Percentiles rank a stretch among this genome's conserved stretches.
Evolutionary conservation across 208 protist genomes (phyloP).

Genomic region (Trypanosoma caninum): DNA sequence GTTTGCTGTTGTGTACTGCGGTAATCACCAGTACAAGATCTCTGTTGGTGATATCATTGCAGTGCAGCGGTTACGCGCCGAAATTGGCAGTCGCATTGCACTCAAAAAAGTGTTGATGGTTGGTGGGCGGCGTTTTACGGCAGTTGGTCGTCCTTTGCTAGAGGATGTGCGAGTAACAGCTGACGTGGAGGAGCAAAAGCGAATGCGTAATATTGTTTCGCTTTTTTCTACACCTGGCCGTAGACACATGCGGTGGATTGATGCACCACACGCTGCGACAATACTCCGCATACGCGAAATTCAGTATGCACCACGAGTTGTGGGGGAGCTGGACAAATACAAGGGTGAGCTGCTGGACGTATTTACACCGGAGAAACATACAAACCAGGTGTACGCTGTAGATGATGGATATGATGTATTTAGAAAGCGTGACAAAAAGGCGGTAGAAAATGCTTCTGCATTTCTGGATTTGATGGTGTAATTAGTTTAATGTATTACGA

Average conservation of each 20-base stretch:
- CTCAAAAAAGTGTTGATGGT: constrained; percentile 91
- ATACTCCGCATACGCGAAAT: constrained; percentile 78
- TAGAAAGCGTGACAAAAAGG: constrained; percentile 52
- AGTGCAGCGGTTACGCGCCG: constrained; percentile 69
- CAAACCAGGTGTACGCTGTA: constrained; percentile 56
- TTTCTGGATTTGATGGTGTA: constrained; percentile 60
- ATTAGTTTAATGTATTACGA: no score
- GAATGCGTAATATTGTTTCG: constrained; percentile 84
- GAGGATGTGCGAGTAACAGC: constrained; percentile 57
- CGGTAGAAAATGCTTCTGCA: constrained; percentile 53
- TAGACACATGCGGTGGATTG: constrained; percentile 64
- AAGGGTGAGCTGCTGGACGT: constrained; percentile 38
- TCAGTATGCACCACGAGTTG: constrained; percentile 59
- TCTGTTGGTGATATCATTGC: constrained; percentile 77
- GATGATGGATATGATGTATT: constrained; percentile 70
- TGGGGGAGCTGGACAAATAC: constrained; percentile 88
- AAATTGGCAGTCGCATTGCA: constrained; percentile 78
- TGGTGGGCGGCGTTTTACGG: constrained; percentile 79
- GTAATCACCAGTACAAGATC: constrained; percentile 90
- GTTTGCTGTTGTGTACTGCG: constrained; percentile 89
- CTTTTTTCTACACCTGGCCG: constrained; percentile 68
- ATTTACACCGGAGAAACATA: constrained; percentile 41
- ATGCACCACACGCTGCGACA: constrained; percentile 76
- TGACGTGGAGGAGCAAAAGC: constrained; percentile 89
- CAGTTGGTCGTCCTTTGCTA: constrained; percentile 84